A percentile compares a stretch with the other conserved stretches of the same genome.
Conservation (phyloP, 2,329 filamentous ascomycete genomes). For the Alternaria solani region DNA sequence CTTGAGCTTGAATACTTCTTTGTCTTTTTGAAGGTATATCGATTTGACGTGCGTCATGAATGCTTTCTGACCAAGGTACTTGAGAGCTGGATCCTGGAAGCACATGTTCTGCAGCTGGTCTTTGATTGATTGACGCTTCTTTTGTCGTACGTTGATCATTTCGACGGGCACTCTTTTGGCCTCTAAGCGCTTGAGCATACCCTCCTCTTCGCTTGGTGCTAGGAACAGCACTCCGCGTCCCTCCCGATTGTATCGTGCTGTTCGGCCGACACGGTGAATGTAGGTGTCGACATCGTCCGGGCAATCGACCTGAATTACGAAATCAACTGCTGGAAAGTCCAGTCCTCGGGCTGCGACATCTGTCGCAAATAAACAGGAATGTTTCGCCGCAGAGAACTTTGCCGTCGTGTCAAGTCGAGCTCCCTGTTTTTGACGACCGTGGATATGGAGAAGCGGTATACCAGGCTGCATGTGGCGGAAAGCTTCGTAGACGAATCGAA, state of each 20-base stretch:
- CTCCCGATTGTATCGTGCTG: slow-evolving; percentile 88
- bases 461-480: slow-evolving; percentile 94
- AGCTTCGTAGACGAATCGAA: slow-evolving; percentile 92
- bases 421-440: slow-evolving; percentile 91
- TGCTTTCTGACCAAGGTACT: slow-evolving; percentile 94
- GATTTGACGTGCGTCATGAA: slow-evolving; percentile 91
- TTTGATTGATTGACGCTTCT: slow-evolving; percentile 87
- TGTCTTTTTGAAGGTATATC: slow-evolving; percentile 87
- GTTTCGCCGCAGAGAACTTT: slow-evolving; percentile 80
- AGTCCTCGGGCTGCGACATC: slow-evolving; percentile 94
- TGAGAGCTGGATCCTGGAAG: slow-evolving; percentile 91
- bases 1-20: slow-evolving; percentile 86
- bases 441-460: slow-evolving; percentile 89
- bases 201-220: slow-evolving; percentile 88
- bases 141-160: slow-evolving; percentile 83
- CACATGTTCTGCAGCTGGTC: slow-evolving; percentile 92
- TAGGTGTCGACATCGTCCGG: slow-evolving; percentile 98
- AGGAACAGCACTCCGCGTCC: slow-evolving; percentile 90
- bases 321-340: slow-evolving; percentile 96
- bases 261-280: slow-evolving; percentile 93
- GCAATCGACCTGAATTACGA: slow-evolving; percentile 98
- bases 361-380: slow-evolving; percentile 91
- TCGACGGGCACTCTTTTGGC: slow-evolving; percentile 90
- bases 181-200: slow-evolving; percentile 86
- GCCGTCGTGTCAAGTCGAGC: slow-evolving; percentile 87